phyloP scores from a whole-genome alignment of 202 grass and related monocot genomes.

The Zoysia matrella region DNA sequence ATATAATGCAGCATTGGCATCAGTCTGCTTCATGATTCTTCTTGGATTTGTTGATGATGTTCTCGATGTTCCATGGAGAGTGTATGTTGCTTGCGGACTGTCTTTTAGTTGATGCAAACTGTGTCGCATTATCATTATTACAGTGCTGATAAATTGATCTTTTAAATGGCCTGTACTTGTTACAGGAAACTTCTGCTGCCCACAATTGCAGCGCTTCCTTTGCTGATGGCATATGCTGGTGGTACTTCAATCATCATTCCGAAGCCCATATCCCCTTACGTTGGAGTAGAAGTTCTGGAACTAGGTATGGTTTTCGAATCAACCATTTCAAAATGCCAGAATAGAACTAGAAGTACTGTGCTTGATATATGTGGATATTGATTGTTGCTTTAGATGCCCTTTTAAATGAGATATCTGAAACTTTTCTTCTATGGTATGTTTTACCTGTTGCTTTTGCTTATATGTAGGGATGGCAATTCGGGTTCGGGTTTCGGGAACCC shows the following conservation, averaged over 20 bases:
- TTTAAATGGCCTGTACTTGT: constrained; percentile 33
- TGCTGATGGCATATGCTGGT: constrained; percentile 98
- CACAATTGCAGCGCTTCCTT: constrained; percentile 86
- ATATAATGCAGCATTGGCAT: constrained; percentile 95
- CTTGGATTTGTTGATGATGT: constrained; percentile 99
- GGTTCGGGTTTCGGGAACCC: too few species aligned
- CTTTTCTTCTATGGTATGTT: neutral
- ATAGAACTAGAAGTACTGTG: too few species aligned
- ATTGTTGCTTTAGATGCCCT: neutral
- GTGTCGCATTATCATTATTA: neutral
- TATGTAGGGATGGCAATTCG: neutral
- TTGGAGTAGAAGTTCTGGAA: constrained; percentile 86
- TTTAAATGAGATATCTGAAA: neutral
- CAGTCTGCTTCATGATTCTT: constrained; percentile 99
- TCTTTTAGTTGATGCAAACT: constrained; percentile 10
- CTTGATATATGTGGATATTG: too few species aligned
- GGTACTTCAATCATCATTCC: constrained; percentile 92
- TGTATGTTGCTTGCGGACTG: constrained; percentile 67
- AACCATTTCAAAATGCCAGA: too few species aligned
- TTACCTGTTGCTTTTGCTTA: constrained; percentile 26
- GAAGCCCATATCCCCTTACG: constrained; percentile 84
- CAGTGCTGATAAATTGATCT: constrained; percentile 27
- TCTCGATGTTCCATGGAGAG: constrained; percentile 98
- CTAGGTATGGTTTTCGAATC: constrained; percentile 55
- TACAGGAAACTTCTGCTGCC: constrained; percentile 89